Conservation (phyloP, 179 eudicot species). For the Sideroxylon spinosum region DNA sequence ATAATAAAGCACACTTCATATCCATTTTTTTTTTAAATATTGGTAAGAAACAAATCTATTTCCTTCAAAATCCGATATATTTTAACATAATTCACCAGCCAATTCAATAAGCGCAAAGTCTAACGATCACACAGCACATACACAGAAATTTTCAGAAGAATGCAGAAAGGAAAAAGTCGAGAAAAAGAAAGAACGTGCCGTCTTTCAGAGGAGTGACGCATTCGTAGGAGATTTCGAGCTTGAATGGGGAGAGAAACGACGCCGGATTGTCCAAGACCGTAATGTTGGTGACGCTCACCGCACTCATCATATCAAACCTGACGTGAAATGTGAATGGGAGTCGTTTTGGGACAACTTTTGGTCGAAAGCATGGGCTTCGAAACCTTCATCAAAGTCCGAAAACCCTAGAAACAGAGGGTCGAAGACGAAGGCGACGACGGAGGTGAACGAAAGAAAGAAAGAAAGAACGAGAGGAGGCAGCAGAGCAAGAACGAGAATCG, state of each 20-base stretch:
- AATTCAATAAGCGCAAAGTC: not conserved
- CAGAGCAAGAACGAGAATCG: not conserved
- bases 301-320: constrained; percentile 47
- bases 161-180: not conserved
- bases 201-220: constrained; percentile 67
- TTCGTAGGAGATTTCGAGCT: constrained; percentile 79
- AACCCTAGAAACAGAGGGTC: constrained; percentile 5
- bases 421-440: not conserved
- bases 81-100: too few relatives aligned
- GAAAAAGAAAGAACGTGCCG: constrained; percentile 28
- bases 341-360: not conserved
- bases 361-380: not conserved
- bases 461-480: not conserved
- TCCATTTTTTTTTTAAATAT: not conserved
- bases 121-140: not conserved
- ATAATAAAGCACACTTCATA: not conserved
- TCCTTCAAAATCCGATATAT: not conserved
- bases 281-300: constrained; percentile 75
- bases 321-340: not conserved
- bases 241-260: constrained; percentile 61
- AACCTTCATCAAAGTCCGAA: not conserved
- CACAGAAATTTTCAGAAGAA: not conserved
- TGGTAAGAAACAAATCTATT: not conserved
- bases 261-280: constrained; percentile 78
- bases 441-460: too few relatives aligned